phyloP scores from a whole-genome alignment of 2,329 filamentous ascomycete species.

The Stagonosporopsis vannaccii region DNA sequence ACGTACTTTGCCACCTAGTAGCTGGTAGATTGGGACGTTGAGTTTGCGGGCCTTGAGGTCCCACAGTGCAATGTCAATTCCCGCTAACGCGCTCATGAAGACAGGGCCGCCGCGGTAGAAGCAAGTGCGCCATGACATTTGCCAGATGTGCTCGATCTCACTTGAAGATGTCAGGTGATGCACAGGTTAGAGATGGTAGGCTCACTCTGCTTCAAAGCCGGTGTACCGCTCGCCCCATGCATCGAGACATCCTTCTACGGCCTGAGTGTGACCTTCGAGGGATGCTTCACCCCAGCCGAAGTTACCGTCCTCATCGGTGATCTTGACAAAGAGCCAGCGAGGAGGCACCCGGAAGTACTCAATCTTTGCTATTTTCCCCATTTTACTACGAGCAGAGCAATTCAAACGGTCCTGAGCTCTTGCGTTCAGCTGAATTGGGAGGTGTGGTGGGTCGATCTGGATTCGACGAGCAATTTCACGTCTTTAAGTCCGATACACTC shows the following conservation, averaged over 20 bases:
- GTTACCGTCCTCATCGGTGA: slow-evolving; percentile 70
- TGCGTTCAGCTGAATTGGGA: neutral
- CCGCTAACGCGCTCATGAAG: slow-evolving; percentile 79
- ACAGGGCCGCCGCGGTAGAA: slow-evolving; percentile 83
- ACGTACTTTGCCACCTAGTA: slow-evolving; percentile 77
- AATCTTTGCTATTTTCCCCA: slow-evolving; percentile 70
- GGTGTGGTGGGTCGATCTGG: neutral
- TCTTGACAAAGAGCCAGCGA: slow-evolving; percentile 80
- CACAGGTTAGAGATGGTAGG: neutral
- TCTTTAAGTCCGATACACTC: neutral
- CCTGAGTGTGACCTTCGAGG: slow-evolving; percentile 75
- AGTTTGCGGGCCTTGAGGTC: slow-evolving; percentile 73
- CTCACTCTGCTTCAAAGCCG: slow-evolving; percentile 74
- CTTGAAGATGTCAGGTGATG: slow-evolving; percentile 48
- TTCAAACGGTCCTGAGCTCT: neutral
- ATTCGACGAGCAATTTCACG: neutral
- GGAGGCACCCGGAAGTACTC: slow-evolving; percentile 79
- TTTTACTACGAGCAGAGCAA: slow-evolving; percentile 39
- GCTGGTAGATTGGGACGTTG: slow-evolving; percentile 73
- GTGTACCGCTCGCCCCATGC: slow-evolving; percentile 68
- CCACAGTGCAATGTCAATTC: slow-evolving; percentile 82
- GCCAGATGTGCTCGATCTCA: slow-evolving; percentile 84
- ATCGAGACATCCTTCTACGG: slow-evolving; percentile 76
- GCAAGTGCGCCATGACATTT: slow-evolving; percentile 70
- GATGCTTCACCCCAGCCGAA: slow-evolving; percentile 78